phyloP scores from a whole-genome alignment of 345 rosid genomes.

The Kandelia obovata region DNA sequence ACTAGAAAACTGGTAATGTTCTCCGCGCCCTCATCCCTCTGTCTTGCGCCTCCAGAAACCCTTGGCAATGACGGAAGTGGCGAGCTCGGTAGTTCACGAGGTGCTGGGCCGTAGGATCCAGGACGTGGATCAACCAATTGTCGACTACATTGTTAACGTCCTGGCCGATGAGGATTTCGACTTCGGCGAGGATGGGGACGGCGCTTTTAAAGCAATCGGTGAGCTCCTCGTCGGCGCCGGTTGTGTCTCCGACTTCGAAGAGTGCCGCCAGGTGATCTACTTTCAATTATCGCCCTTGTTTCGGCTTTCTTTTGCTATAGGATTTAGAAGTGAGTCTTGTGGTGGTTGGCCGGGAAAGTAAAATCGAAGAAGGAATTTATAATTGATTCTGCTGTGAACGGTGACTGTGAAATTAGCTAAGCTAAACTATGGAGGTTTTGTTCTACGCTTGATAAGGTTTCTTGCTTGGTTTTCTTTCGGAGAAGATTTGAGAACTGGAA shows the following conservation, averaged over 20 bases:
- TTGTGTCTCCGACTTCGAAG: constrained; percentile 75
- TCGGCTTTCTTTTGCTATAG: not conserved
- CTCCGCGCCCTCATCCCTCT: too few species aligned
- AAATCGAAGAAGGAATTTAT: too few species aligned
- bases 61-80: constrained; percentile 71
- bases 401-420: too few species aligned
- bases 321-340: not conserved
- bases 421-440: too few species aligned
- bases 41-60: too few species aligned
- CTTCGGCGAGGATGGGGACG: constrained; percentile 89
- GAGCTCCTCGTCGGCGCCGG: constrained; percentile 87
- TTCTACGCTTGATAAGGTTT: too few species aligned
- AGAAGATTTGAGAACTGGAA: not conserved
- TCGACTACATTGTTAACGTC: constrained; percentile 92
- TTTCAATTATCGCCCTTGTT: not conserved
- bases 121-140: constrained; percentile 88
- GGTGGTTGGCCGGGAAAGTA: too few species aligned
- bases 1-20: rapidly evolving
- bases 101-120: constrained; percentile 66
- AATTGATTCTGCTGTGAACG: too few species aligned
- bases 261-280: constrained; percentile 60
- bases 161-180: constrained; percentile 98
- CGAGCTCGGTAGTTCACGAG: constrained; percentile 82
- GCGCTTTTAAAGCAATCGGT: constrained; percentile 85
- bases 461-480: not conserved